Base-by-base conservation (phyloP, 257 asterid species). In the Nicotiana tabacum region DNA sequence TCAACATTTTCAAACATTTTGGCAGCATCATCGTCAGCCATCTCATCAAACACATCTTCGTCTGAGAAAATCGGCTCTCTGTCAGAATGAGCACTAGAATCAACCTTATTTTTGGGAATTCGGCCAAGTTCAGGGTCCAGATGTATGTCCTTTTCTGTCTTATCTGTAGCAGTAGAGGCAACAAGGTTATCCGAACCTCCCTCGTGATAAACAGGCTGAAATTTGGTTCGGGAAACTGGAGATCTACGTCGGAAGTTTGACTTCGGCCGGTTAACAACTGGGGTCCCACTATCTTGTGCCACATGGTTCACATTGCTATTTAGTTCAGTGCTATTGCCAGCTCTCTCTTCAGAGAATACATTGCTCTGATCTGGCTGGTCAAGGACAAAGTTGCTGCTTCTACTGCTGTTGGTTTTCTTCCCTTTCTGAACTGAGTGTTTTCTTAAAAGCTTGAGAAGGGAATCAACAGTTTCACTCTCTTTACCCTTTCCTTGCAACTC, bases 381-480 rank as follows among this genome's bases (percentile, higher is more conserved):
- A 58, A 87, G 87, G 80, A 89, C 87, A 88, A 93, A 92, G 81
- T 91, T 95, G 62, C 85, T 90, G 77, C 77, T 86, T 77, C 85
- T 76, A 69, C 53, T 82, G 66, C 60, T 83, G 30, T 69, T 85
- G 80, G 85, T 90, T 87, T 85, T 91, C 90, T 90, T 93, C 83
- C 92, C 94, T 86, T 93, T 95, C 84, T 92, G 97, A 81, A 92
- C 92, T 0, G 98, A 91, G 85, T 94, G 99, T 78, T 94, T 94
- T 89, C 98, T 90, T 80, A 96, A 78, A 82, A 94, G 98, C 95
- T 91, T 92, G 77, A 96, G 93, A 79, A 96, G 98, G 67, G 98
- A 94, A 89, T 93, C 98, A 65, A 96, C 99, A n/a, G 95, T 92
- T 82, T 94, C 98, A 57, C 91, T 90, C 91, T 93, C 98, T 90